phyloP scores from a whole-genome alignment of 2,329 filamentous ascomycete genomes.

The Talaromyces albobiverticillius region DNA sequence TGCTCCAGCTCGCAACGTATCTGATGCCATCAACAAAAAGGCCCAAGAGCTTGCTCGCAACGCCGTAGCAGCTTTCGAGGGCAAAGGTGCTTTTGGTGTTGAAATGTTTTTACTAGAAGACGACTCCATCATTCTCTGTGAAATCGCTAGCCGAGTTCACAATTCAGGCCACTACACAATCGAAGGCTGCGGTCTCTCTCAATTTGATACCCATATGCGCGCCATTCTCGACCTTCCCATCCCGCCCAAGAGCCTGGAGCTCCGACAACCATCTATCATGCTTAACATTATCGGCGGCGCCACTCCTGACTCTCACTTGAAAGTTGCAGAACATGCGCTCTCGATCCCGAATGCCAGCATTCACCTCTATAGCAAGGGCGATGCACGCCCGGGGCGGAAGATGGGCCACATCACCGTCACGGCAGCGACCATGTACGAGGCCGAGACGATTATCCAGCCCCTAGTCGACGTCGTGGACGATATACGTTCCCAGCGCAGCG shows the following conservation, averaged over 20 bases:
- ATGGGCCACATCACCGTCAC: conserved; percentile 92
- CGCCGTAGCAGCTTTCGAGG: conserved; percentile 76
- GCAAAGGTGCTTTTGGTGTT: conserved; percentile 91
- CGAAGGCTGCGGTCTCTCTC: conserved; percentile 82
- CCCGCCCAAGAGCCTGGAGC: conserved; percentile 45
- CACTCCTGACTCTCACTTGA: conserved; percentile 60
- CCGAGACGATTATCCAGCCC: conserved; percentile 65
- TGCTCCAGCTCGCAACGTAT: conserved; percentile 72
- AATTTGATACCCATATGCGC: conserved; percentile 86
- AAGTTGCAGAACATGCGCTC: conserved; percentile 56
- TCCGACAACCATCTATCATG: conserved; percentile 52
- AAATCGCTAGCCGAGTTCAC: conserved; percentile 79
- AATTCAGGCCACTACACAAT: conserved; percentile 97
- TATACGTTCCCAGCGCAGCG: conserved; percentile 61
- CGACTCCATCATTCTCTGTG: conserved; percentile 73
- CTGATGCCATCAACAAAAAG: conserved; percentile 56
- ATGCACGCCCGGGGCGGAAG: conserved; percentile 81
- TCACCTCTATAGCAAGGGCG: conserved; percentile 88
- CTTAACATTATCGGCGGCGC: conserved; percentile 57
- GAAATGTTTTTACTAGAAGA: conserved; percentile 88
- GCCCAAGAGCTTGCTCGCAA: conserved; percentile 75
- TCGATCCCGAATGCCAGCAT: conserved; percentile 61
- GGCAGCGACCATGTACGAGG: conserved; percentile 63
- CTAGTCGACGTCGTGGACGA: conserved; percentile 74
- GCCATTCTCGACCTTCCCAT: conserved; percentile 74